These are phyloP conservation scores for Hypoxylon perforatum DNA, from an alignment of 495 filamentous ascomycete species.

Conservation along the genomic window DNA sequence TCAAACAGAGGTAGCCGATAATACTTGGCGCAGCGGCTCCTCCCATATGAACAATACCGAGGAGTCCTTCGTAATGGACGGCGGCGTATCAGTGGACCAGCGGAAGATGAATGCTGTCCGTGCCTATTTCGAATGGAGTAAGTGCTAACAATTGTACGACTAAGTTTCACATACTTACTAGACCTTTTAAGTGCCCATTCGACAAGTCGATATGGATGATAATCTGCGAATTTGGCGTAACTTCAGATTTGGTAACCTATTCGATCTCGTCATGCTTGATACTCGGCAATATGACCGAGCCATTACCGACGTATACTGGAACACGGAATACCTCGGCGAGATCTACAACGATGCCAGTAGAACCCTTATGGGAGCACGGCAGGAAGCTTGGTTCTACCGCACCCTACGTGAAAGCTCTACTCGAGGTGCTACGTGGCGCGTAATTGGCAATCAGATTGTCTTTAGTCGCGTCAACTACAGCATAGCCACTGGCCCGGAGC, in stretches of 20 bases:
- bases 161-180: neutral
- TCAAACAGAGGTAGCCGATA: slow-evolving; percentile 68
- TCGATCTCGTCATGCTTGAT: slow-evolving; percentile 74
- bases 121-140: slow-evolving; percentile 75
- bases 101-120: slow-evolving; percentile 75
- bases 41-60: slow-evolving; percentile 72
- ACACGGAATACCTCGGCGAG: slow-evolving; percentile 64
- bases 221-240: slow-evolving; percentile 73
- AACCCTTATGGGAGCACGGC: slow-evolving; percentile 68
- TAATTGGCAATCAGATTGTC: slow-evolving; percentile 72
- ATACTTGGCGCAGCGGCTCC: slow-evolving; percentile 67
- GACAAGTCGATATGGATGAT: slow-evolving; percentile 73
- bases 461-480: slow-evolving; percentile 69
- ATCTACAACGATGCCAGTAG: slow-evolving; percentile 69
- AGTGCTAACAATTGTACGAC: slow-evolving; percentile 31
- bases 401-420: slow-evolving; percentile 60
- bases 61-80: slow-evolving; percentile 67
- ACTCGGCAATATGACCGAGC: slow-evolving; percentile 72
- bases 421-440: slow-evolving; percentile 68
- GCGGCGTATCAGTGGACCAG: slow-evolving; percentile 70
- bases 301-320: slow-evolving; percentile 61
- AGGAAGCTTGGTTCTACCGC: slow-evolving; percentile 74
- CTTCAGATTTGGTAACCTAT: slow-evolving; percentile 69
- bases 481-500: slow-evolving; percentile 53
- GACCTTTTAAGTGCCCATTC: slow-evolving; percentile 42